Conservation (phyloP, 164 flowering plant genomes). For the Echeveria elegans region DNA sequence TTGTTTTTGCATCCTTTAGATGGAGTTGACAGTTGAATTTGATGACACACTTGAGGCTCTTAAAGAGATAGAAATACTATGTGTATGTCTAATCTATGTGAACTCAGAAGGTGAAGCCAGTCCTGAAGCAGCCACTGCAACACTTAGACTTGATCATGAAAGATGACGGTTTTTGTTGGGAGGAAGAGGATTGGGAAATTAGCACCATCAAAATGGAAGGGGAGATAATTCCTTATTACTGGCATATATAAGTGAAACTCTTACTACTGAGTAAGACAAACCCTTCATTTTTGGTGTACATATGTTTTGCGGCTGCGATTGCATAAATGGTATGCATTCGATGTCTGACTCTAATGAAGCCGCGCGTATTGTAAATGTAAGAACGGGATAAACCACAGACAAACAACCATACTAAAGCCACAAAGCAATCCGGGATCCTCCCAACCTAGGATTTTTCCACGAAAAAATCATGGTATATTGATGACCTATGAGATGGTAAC, state of each 20-base stretch:
- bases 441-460: no score
- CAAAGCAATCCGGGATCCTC: no score
- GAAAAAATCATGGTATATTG: no score
- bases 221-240: constrained; percentile 24
- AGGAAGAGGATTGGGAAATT: constrained; percentile 14
- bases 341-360: no score
- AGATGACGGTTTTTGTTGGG: constrained; percentile 19
- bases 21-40: constrained; percentile 54
- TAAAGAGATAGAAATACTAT: constrained; percentile 44
- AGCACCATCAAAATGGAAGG: constrained; percentile 29
- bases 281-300: not conserved
- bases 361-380: no score
- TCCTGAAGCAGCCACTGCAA: constrained; percentile 16
- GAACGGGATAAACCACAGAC: no score
- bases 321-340: no score
- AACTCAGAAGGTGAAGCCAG: not conserved
- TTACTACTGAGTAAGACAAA: no score
- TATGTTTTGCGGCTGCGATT: not conserved
- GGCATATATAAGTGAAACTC: no score
- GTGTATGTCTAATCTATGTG: constrained; percentile 12
- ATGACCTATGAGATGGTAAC: no score
- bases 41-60: constrained; percentile 30
- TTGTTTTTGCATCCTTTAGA: constrained; percentile 22
- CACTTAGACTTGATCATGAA: constrained; percentile 30
- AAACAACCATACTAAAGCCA: no score